These are phyloP conservation scores for Podosphaera fusca DNA, from an alignment of 2,329 filamentous ascomycete species.

Conservation along the genomic window DNA sequence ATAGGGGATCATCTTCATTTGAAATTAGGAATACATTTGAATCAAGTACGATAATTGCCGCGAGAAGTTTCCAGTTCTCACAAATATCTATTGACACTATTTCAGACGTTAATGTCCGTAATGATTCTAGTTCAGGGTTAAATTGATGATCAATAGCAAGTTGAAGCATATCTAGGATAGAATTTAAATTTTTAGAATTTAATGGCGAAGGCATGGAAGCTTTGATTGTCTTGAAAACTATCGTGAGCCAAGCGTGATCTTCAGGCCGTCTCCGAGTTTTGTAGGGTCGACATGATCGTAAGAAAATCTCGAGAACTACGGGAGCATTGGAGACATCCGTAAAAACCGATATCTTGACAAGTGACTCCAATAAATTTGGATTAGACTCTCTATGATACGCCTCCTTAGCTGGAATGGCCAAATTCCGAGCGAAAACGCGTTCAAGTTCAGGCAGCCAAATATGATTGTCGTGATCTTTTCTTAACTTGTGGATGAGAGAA, in stretches of 20 bases:
- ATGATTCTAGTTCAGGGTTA: slow-evolving; percentile 5
- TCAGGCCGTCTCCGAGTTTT: slow-evolving; percentile 21
- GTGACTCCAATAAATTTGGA: slow-evolving; percentile 7
- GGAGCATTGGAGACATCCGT: slow-evolving; percentile 18
- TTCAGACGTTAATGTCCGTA: slow-evolving; percentile 16
- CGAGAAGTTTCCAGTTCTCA: slow-evolving; percentile 20
- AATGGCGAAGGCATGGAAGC: slow-evolving; percentile 7
- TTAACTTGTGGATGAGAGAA: slow-evolving; percentile 9
- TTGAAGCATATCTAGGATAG: slow-evolving; percentile 15
- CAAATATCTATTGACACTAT: slow-evolving; percentile 10
- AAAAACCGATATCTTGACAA: slow-evolving; percentile 11
- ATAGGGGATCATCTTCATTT: slow-evolving; percentile 13
- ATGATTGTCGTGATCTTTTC: neutral
- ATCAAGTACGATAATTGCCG: slow-evolving; percentile 22
- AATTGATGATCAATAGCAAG: slow-evolving; percentile 17
- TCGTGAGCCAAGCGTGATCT: slow-evolving; percentile 26
- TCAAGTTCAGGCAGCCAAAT: slow-evolving; percentile 13
- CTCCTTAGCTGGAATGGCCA: slow-evolving; percentile 16
- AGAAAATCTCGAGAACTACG: slow-evolving; percentile 22
- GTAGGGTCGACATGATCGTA: slow-evolving; percentile 21
- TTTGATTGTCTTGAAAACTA: slow-evolving; percentile 19
- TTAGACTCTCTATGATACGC: slow-evolving; percentile 5
- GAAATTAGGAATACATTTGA: slow-evolving; percentile 21
- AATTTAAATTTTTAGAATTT: slow-evolving; percentile 9
- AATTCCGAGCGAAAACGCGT: slow-evolving; percentile 15